Conservation (phyloP, 305 asterid species). For the Fraxinus paxiana region DNA sequence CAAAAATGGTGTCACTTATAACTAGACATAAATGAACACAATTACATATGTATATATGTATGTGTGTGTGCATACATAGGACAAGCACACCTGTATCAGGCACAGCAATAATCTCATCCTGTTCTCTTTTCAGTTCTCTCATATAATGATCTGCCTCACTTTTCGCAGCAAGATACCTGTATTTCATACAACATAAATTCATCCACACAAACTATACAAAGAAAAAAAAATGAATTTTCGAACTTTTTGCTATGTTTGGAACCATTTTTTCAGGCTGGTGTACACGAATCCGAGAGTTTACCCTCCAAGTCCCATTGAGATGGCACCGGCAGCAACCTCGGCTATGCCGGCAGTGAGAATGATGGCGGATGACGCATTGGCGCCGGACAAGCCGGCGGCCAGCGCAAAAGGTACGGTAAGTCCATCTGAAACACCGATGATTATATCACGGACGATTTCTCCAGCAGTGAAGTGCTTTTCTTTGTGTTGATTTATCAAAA, state of each 20-base stretch:
- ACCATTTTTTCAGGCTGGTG: too few relatives aligned
- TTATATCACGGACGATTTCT: conserved; percentile 78
- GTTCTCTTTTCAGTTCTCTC: conserved; percentile 75
- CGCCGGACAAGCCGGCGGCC: conserved; percentile 93
- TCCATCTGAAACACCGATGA: conserved; percentile 92
- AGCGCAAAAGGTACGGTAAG: conserved; percentile 93
- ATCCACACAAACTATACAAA: too few relatives aligned
- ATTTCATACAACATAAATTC: neutral
- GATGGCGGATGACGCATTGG: conserved; percentile 78
- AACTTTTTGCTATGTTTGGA: too few relatives aligned
- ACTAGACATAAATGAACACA: neutral
- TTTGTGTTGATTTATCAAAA: conserved; percentile 51
- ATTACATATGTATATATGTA: neutral
- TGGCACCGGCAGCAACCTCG: conserved; percentile 95
- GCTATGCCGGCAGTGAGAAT: conserved; percentile 91
- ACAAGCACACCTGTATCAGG: conserved; percentile 69
- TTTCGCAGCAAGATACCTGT: conserved; percentile 82
- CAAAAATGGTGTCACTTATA: neutral
- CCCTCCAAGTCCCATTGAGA: conserved; percentile 99
- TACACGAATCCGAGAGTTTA: conserved; percentile 7
- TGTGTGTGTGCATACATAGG: neutral
- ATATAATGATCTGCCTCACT: conserved; percentile 87
- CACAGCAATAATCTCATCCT: conserved; percentile 68
- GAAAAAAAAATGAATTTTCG: too few relatives aligned
- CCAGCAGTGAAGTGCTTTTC: conserved; percentile 93